phyloP scores from a whole-genome alignment of 306 rosid species.

The Carpinus fangiana region DNA sequence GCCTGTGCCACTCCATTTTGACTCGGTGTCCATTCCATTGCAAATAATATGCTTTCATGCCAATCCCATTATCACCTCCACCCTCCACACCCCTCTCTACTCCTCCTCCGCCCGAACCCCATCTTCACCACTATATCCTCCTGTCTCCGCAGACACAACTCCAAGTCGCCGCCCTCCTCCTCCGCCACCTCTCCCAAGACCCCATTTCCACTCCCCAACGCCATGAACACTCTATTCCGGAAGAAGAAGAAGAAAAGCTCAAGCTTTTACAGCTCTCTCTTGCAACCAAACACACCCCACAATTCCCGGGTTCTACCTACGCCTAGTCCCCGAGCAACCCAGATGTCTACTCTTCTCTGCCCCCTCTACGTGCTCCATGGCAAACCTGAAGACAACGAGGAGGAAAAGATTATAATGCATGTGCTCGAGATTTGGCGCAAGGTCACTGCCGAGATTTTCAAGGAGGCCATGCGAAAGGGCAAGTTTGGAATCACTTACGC shows the following conservation, averaged over 20 bases:
- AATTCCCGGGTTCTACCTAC: conserved; percentile 86
- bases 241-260: conserved; percentile 44
- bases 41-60: too few species aligned
- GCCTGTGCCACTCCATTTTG: too few species aligned
- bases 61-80: too few species aligned
- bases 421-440: conserved; percentile 90
- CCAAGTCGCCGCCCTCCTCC: conserved; percentile 46
- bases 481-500: conserved; percentile 83
- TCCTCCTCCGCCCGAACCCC: too few species aligned
- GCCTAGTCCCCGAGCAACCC: conserved; percentile 72
- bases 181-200: conserved; percentile 39
- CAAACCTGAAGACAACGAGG: background rate
- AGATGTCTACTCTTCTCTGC: conserved; percentile 69
- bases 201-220: conserved; percentile 2
- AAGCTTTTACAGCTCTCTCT: conserved; percentile 72
- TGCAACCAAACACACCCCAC: conserved; percentile 76
- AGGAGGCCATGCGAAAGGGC: conserved; percentile 69
- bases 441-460: conserved; percentile 74
- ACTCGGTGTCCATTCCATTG: too few species aligned
- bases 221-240: conserved; percentile 37
- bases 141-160: too few species aligned
- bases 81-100: too few species aligned
- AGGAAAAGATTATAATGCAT: conserved; percentile 55
- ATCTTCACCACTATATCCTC: too few species aligned
- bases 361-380: conserved; percentile 48